Percentiles rank a stretch among this genome's conserved stretches.
Evolutionary conservation across 1,284 basidiomycete genomes (phyloP).

Genomic region (Fomitopsis pinicola): DNA sequence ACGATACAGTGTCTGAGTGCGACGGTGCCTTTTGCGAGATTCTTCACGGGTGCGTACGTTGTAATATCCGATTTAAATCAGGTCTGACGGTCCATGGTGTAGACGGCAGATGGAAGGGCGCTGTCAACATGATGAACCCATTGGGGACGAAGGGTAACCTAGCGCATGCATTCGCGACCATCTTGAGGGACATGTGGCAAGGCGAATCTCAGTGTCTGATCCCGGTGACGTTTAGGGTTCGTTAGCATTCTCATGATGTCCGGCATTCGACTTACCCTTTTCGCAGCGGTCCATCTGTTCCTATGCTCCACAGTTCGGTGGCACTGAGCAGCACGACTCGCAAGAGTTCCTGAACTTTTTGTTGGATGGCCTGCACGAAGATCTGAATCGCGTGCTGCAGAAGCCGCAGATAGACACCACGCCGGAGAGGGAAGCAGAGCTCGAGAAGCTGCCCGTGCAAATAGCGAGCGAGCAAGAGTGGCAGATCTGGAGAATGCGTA

Average conservation of each 20-base stretch:
- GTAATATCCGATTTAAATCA: neutral
- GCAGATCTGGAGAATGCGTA: slow-evolving; percentile 86
- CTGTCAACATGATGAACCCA: slow-evolving; percentile 86
- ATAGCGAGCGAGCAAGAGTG: slow-evolving; percentile 94
- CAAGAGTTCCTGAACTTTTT: slow-evolving; percentile 97
- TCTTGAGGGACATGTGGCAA: slow-evolving; percentile 87
- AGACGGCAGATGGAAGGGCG: slow-evolving; percentile 87
- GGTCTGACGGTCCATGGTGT: neutral
- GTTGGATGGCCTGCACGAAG: slow-evolving; percentile 94
- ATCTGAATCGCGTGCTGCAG: slow-evolving; percentile 84
- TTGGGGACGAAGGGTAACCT: slow-evolving; percentile 87
- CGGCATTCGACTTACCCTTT: neutral
- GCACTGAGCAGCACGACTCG: slow-evolving; percentile 94
- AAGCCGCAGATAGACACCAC: slow-evolving; percentile 74
- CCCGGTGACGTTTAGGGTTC: slow-evolving; percentile 78
- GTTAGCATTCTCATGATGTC: slow-evolving; percentile 35
- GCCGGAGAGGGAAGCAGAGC: slow-evolving; percentile 83
- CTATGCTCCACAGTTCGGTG: slow-evolving; percentile 86
- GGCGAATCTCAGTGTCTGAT: slow-evolving; percentile 82
- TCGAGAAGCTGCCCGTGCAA: slow-evolving; percentile 84
- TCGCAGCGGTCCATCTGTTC: slow-evolving; percentile 76
- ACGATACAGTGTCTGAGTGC: slow-evolving; percentile 95
- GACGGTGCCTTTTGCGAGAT: slow-evolving; percentile 85
- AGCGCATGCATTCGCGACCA: slow-evolving; percentile 78
- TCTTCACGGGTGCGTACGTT: slow-evolving; percentile 69